Conservation (phyloP, 1,284 basidiomycete genomes). For the Rhodotorula sp. region DNA sequence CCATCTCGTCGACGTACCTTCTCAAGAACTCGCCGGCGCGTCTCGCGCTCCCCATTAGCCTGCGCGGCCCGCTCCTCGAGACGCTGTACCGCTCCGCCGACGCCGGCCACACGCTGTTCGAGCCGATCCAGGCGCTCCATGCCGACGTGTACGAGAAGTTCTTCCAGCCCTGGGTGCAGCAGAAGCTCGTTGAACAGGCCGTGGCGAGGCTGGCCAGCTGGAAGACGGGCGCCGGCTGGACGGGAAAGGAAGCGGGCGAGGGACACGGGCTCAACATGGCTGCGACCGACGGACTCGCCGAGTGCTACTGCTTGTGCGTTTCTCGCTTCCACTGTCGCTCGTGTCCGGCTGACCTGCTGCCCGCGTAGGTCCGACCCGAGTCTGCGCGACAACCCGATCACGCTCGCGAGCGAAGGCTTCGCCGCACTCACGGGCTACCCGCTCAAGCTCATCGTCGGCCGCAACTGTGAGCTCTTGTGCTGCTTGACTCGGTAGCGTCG, state of each 20-base stretch:
- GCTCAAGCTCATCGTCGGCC: conserved; percentile 39
- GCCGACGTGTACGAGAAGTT: conserved; percentile 31
- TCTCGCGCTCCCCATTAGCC: conserved; percentile 27
- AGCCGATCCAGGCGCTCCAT: conserved; percentile 32
- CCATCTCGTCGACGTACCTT: conserved; percentile 29
- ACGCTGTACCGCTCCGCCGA: conserved; percentile 1
- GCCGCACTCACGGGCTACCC: conserved; percentile 44
- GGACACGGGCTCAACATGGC: neutral
- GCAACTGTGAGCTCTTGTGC: conserved; percentile 39
- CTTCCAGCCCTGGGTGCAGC: conserved; percentile 43
- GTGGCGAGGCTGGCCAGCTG: conserved; percentile 39
- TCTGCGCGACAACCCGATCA: conserved; percentile 46
- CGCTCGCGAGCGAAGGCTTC: conserved; percentile 44
- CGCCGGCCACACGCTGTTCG: conserved; percentile 2
- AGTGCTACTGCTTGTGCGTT: conserved; percentile 35
- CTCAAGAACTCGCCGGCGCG: conserved; percentile 19
- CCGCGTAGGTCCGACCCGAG: conserved; percentile 15
- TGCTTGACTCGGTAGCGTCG: neutral
- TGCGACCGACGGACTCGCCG: conserved; percentile 25
- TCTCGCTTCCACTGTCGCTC: too few species aligned
- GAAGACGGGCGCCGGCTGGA: conserved; percentile 16
- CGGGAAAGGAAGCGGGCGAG: conserved; percentile 4
- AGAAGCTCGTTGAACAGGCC: conserved; percentile 39
- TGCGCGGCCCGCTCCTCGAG: conserved; percentile 26
- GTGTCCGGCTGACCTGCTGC: neutral